These are phyloP conservation scores for Pyrenophora seminiperda DNA, from an alignment of 2,329 filamentous ascomycete species.

Conservation along the genomic window DNA sequence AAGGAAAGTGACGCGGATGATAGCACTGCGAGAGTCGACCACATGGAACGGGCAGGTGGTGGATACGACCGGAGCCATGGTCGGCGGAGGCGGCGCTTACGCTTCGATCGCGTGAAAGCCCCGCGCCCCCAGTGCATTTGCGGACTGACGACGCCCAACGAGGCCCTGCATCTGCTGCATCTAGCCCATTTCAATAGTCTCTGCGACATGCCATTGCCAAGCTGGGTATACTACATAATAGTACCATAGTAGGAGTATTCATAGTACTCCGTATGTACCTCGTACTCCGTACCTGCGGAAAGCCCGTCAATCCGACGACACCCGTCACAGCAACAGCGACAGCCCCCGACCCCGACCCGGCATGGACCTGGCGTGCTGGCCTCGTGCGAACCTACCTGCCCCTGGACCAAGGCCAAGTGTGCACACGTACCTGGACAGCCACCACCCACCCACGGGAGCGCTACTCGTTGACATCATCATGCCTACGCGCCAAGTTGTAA, in stretches of 20 bases:
- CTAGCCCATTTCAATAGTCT: background rate
- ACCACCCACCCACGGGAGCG: background rate
- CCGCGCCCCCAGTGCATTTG: constrained; percentile 8
- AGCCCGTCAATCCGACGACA: too few species aligned
- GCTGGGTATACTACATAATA: too few species aligned
- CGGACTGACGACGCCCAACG: constrained; percentile 10
- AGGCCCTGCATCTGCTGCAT: constrained; percentile 9
- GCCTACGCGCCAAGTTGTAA: constrained; percentile 4
- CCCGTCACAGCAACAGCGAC: too few species aligned
- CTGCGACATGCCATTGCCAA: background rate
- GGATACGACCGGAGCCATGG: constrained; percentile 11
- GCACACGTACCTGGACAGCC: background rate
- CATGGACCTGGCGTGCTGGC: background rate
- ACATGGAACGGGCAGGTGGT: constrained; percentile 24
- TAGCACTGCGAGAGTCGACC: constrained; percentile 7
- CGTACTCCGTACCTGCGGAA: too few species aligned
- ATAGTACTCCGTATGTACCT: too few species aligned
- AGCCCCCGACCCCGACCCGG: too few species aligned
- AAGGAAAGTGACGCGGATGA: constrained; percentile 1
- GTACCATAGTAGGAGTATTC: too few species aligned
- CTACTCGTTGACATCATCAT: constrained; percentile 19
- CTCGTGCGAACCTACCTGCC: background rate
- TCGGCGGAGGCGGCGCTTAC: constrained; percentile 21
- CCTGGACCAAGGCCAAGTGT: too few species aligned
- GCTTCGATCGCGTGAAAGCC: constrained; percentile 17